Evolutionary conservation across 2,329 filamentous ascomycete species (phyloP), one percentile per base, ranked within the genome.

Genomic region (Didymella glomerata): DNA sequence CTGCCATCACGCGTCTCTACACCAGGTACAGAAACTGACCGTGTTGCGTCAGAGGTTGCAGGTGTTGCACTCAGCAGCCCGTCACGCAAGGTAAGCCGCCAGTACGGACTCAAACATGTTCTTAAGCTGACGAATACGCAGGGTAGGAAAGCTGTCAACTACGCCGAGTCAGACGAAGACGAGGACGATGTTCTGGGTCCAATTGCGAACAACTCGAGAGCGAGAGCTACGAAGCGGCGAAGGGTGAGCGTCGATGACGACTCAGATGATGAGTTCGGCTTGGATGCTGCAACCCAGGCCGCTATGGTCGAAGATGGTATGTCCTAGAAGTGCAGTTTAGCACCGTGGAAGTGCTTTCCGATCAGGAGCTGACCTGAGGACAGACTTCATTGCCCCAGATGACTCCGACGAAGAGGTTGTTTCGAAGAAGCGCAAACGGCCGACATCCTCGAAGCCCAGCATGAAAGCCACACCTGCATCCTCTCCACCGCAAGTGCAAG

Each of bases 351-450:
- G n/a, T 20, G 10, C 18, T 11, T 20, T 5, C 8, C 1, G 36
- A 18, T 34, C 20, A 7, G 30, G 3, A 24, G 20, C 54, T 57
- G 13, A 50, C 22, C 18, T n/a, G 2, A 11, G 7, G 0, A 36
- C 84, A 78, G 91, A 97, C 74, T 98, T 98, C 70, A 83, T 98
- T 24, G 93, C 90, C 4, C 88, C 90, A 0, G 93, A 97, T 69
- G 92, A 96, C 41, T 94, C 92, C 0, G 90, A 88, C 18, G 84
- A 86, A 72, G 83, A 62, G 65, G 81, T 68, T 74, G 76, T 83
- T 24, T 81, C 89, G 0, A 90, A 87, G 73, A 97, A 96, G 78
- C 81, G 90, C 56, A 85, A 84, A 69, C 84, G 90, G n/a, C 86
- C 70, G 61, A 82, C 14, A 72, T 78, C 87, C 1, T 84, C 89